Evolutionary conservation across 805 yeast species (phyloP), one percentile per base, ranked within the genome.

Genomic region (Lipomyces spencermartinsiae): DNA sequence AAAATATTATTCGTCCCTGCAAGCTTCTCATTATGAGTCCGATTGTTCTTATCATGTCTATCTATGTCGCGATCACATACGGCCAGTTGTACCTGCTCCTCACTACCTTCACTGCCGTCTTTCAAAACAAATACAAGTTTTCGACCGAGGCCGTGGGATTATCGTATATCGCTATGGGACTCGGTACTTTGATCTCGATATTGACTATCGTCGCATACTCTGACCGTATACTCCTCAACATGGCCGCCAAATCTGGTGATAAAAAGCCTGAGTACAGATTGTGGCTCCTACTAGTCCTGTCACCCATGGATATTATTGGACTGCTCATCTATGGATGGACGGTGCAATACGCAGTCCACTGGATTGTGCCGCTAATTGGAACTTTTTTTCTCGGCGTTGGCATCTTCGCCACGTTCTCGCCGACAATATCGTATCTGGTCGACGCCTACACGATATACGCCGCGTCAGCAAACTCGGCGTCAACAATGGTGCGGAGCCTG

Each of bases 281-380:
- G 39, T 88, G 87, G 16, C 80, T 84, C 64, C 75, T 88, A 59
- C 79, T 87, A 69, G 75, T 80, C 12, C 78, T 85, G 29, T 87
- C 89, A 0, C 71, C 88, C 43, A 73, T 84, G 14, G 80, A 86
- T 67, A 87, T 91, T 0, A 79, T 82, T 12, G 93, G 91, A 0
- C 78, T 88, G 49, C 77, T 89, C 64, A 85, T 90, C 85, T 87
- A 85, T 73, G 92, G 92, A 14, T 89, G 92, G 92, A 82, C 87
- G 43, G 89, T 89, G 0, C 79, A 87, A 71, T 79, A 82, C 54
- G 75, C 83, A 43, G 74, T 86, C 58, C 85, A 82, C 66, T 89
- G 90, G 89, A 81, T 88, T 54, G 85, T 87, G 82, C 90, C 91
- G 0, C 79, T 81, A 33, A 79, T 89, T 33, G 93, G 92, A 2